Evolutionary conservation across 164 flowering plant species (phyloP).

Genomic region (Nymphaea thermarum): DNA sequence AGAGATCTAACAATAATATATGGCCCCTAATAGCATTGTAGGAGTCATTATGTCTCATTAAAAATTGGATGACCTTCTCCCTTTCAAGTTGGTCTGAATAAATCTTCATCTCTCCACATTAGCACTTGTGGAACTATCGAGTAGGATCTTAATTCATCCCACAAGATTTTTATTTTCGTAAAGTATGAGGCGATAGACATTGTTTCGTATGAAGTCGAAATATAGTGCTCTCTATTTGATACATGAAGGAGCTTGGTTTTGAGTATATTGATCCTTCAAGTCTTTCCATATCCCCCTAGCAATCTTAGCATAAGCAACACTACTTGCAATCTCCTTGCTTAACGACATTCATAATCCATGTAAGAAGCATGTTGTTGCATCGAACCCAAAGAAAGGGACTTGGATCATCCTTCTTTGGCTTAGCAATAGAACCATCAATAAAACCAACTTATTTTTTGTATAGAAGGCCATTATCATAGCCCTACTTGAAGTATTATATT

Average conservation of each 20-base stretch:
- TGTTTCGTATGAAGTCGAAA: neutral
- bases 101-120: neutral
- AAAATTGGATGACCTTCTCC: neutral
- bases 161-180: constrained; percentile 2
- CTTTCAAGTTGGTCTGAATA: neutral
- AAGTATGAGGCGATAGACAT: neutral
- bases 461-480: neutral
- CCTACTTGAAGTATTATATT: neutral
- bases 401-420: neutral
- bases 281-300: neutral
- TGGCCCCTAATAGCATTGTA: neutral
- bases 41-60: neutral
- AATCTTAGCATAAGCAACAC: constrained; percentile 1
- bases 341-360: constrained; percentile 2
- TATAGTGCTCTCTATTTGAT: neutral
- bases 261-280: neutral
- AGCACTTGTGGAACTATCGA: neutral
- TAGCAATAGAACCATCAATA: neutral
- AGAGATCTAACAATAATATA: neutral
- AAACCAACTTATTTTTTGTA: neutral
- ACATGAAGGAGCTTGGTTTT: constrained; percentile 1
- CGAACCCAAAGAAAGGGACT: neutral
- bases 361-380: neutral
- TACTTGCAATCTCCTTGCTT: neutral
- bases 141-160: neutral